Conservation (phyloP, 140 eudicot species). For the Bidens hawaiensis region DNA sequence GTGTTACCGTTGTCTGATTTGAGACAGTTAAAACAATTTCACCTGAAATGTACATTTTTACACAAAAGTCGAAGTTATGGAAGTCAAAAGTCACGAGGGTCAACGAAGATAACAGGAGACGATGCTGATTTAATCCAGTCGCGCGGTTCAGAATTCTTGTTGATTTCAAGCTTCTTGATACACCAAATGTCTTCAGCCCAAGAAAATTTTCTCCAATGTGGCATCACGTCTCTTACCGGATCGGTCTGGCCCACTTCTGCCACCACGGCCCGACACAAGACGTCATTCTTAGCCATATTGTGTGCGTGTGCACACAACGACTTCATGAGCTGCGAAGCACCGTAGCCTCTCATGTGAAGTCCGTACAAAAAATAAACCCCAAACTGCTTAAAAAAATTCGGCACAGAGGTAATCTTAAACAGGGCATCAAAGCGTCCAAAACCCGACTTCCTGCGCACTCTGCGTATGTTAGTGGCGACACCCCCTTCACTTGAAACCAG, state of each 20-base stretch:
- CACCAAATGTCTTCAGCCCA: constrained; percentile 13
- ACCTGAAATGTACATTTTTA: constrained; percentile 1
- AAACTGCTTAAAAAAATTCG: constrained; percentile 4
- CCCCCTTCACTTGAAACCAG: constrained; percentile 6
- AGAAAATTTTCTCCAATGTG: constrained; percentile 8
- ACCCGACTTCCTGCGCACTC: constrained; percentile 8
- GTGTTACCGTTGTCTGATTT: background rate
- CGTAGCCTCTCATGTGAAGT: constrained; percentile 9
- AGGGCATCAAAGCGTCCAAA: constrained; percentile 5
- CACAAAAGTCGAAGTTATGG: background rate
- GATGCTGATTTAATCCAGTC: background rate
- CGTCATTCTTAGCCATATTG: background rate
- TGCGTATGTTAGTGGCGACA: background rate
- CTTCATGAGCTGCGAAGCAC: background rate
- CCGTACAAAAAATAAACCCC: constrained; percentile 4
- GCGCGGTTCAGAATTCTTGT: background rate
- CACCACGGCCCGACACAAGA: constrained; percentile 3
- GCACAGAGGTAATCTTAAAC: constrained; percentile 8
- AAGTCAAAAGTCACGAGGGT: constrained; percentile 11
- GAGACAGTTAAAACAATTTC: background rate
- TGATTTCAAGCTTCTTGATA: constrained; percentile 5
- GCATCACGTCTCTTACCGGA: constrained; percentile 4
- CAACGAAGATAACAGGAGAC: constrained; percentile 4
- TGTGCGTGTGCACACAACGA: constrained; percentile 1
- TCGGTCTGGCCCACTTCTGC: constrained; percentile 4